Evolutionary conservation across 192 early-diverging fungal genomes (phyloP).

Genomic region (Pilobolus umbonatus): DNA sequence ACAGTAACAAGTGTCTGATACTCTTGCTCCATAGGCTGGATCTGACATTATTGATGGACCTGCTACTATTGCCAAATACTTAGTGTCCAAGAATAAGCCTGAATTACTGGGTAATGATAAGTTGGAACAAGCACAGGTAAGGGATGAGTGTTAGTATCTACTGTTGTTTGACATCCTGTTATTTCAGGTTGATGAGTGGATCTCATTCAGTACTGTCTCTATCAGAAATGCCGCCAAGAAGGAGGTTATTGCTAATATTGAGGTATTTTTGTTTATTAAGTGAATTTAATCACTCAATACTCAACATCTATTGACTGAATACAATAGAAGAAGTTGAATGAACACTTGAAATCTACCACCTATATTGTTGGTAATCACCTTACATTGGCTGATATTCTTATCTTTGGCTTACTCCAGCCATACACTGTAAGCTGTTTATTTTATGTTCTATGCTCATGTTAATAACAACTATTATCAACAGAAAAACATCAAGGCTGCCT

Average conservation of each 20-base stretch:
- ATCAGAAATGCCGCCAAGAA: constrained; percentile 24
- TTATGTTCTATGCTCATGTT: constrained; percentile 1
- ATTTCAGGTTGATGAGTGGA: constrained; percentile 33
- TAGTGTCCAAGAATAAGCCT: constrained; percentile 18
- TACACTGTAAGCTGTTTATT: constrained; percentile 36
- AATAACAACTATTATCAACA: neutral
- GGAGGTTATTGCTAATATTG: constrained; percentile 17
- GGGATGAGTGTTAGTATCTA: neutral
- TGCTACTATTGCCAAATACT: constrained; percentile 25
- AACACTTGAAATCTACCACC: constrained; percentile 58
- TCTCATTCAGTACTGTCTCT: constrained; percentile 14
- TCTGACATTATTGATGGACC: constrained; percentile 16
- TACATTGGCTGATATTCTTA: constrained; percentile 60
- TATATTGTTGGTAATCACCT: constrained; percentile 63
- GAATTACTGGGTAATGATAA: constrained; percentile 22
- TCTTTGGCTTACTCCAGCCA: constrained; percentile 61
- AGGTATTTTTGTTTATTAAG: neutral
- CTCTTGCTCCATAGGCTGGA: constrained; percentile 3
- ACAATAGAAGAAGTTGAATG: constrained; percentile 33
- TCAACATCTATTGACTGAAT: neutral
- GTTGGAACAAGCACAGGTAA: constrained; percentile 27
- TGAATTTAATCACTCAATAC: neutral
- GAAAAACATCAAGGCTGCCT: constrained; percentile 31
- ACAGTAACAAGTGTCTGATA: neutral
- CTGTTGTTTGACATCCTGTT: neutral